Evolutionary conservation across 2,329 filamentous ascomycete genomes (phyloP).

Genomic region (Xylaria sp.): DNA sequence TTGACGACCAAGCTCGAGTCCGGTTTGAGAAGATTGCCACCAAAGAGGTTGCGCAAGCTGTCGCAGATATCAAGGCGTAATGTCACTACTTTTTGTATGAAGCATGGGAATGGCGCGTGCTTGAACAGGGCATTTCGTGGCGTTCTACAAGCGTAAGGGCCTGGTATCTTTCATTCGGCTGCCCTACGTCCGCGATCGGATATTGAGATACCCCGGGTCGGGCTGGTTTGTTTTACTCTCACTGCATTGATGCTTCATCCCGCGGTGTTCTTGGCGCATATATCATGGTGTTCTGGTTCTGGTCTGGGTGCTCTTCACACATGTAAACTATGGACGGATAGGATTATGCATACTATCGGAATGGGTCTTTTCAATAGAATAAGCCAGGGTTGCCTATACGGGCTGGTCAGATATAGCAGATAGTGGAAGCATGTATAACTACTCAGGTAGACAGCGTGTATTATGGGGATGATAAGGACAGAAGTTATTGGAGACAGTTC

Average conservation of each 20-base stretch:
- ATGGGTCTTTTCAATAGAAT: constrained; percentile 36
- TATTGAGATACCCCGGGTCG: constrained; percentile 37
- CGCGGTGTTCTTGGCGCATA: constrained; percentile 33
- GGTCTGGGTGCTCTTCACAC: constrained; percentile 18
- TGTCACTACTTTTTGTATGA: constrained; percentile 32
- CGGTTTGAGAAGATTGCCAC: constrained; percentile 80
- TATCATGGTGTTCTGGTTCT: constrained; percentile 31
- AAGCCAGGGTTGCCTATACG: constrained; percentile 14
- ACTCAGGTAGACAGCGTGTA: constrained; percentile 26
- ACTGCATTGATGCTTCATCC: constrained; percentile 28
- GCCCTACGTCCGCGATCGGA: constrained; percentile 25
- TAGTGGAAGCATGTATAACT: constrained; percentile 28
- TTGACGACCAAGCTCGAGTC: constrained; percentile 73
- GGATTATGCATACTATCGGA: constrained; percentile 33
- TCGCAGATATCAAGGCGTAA: constrained; percentile 62
- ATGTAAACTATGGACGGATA: constrained; percentile 33
- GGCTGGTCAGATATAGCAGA: constrained; percentile 20
- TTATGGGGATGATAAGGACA: constrained; percentile 6
- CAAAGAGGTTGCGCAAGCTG: constrained; percentile 80
- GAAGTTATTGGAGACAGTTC: constrained; percentile 14
- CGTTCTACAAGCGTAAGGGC: constrained; percentile 31
- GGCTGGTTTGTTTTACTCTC: constrained; percentile 32
- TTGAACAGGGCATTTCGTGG: constrained; percentile 37
- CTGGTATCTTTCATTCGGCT: constrained; percentile 21
- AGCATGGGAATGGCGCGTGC: constrained; percentile 35